phyloP scores from a whole-genome alignment of 345 rosid species.

The Pugionium dolabratum region DNA sequence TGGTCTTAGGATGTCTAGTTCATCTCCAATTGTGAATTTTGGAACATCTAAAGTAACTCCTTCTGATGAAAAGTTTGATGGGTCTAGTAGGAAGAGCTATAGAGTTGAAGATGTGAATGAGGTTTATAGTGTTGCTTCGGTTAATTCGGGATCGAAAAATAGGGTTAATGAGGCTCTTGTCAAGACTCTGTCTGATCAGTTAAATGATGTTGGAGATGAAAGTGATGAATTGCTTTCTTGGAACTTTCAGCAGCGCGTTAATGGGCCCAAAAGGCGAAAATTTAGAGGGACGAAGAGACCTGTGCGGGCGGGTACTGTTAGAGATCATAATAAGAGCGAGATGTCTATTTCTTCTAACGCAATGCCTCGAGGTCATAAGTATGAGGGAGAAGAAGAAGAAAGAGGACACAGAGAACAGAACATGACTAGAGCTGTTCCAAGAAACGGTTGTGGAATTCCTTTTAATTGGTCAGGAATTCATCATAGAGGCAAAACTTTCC shows the following conservation, averaged over 20 bases:
- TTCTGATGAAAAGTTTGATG: constrained; percentile 44
- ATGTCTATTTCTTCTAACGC: constrained; percentile 80
- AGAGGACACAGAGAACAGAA: constrained; percentile 46
- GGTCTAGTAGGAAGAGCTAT: constrained; percentile 52
- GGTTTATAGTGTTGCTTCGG: constrained; percentile 49
- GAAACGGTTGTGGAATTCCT: constrained; percentile 92
- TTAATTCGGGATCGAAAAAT: constrained; percentile 51
- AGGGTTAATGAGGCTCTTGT: constrained; percentile 44
- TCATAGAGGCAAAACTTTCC: constrained; percentile 71
- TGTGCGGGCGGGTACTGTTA: constrained; percentile 39
- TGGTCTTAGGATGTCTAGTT: constrained; percentile 60
- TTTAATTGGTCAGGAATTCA: constrained; percentile 99
- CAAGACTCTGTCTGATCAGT: constrained; percentile 74
- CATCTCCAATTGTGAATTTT: constrained; percentile 56
- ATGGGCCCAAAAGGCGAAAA: constrained; percentile 61
- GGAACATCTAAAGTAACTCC: constrained; percentile 66
- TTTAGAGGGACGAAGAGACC: constrained; percentile 62
- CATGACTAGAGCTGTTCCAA: constrained; percentile 59
- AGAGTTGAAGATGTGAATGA: constrained; percentile 44
- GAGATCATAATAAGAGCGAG: constrained; percentile 63
- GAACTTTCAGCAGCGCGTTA: constrained; percentile 46
- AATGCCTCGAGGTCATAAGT: constrained; percentile 50
- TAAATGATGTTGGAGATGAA: constrained; percentile 58
- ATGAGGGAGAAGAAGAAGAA: constrained; percentile 54
- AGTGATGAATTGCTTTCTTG: constrained; percentile 75